Base-by-base conservation (phyloP, 148 eudicot species). In the Agrostemma githago region DNA sequence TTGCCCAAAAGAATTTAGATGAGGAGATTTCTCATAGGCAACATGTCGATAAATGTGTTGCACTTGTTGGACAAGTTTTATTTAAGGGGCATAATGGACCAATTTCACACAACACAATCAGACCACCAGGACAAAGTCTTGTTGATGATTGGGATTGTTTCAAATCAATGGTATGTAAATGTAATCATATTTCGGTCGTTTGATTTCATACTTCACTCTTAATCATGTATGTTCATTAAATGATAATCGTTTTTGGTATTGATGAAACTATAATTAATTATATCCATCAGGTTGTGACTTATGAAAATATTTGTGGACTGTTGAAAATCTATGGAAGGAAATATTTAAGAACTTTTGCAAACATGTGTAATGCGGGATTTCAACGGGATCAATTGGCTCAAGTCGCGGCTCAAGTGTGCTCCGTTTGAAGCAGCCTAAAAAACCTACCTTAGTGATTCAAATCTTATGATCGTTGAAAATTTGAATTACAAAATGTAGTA, bases 131-230 rank as follows among this genome's bases (percentile, higher is more conserved):
- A 65, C 62, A 57, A 39, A 66, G 80, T 40, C 62, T 81, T 38
- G 86, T 84, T 68, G 84, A 84, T 73, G 84, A 84, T 72, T 84
- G 86, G 84, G 73, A 81, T 63, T 84, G 86, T 46, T 74, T 78
- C 66, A 81, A 81, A 71, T 40, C 80, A 26, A 48, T 78, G 84
- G 82, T 84, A 80, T 1, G 8, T 5, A 53, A 46, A 51, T 0
- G 2, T 15, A 5, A 6, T 40, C 40, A 15, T 6, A 38, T 68
- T 12, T 6, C 4, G 17, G 16, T 59, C 60, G 9, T 19, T 70
- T 68, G 38, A 4, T 48, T 3, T 4, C 11, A 9, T 46, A 7
- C 16, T 6, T 43, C 0, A 11, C 16, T 51, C 9, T 51, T 51
- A 11, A 12, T 51, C 16, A 26, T 26, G 34, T 15, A 48, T 8